Base-by-base conservation (phyloP, 345 rosid genomes). In the Rhodamnia rubescens region DNA sequence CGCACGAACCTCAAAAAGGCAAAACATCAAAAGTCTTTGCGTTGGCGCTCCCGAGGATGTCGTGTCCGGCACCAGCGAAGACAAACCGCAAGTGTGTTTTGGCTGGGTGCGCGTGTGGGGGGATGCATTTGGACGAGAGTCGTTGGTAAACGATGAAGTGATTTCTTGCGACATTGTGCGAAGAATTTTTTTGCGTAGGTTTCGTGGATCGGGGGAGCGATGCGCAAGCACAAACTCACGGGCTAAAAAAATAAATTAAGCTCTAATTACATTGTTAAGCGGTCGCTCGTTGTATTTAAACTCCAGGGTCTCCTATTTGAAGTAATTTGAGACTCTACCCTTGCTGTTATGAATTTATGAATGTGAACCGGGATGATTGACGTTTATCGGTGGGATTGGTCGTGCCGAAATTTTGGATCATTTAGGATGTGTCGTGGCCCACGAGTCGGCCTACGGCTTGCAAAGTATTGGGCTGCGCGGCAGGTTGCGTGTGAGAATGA, bases 121-220 rank as follows among this genome's bases (percentile, higher is more conserved):
- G 69, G 29, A n/a, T n/a, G 69, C 32, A 12, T 58, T 58, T 5
- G 16, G 69, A 26, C 15, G 16, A 58, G 69, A 58, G 80, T 69
- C 80, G 24, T 69, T 8, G 14, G 78, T 69, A 69, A 69, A 8
- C 32, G 78, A 69, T 32, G 78, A 21, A 69, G 78, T 5, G 47
- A 8, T 16, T 64, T 42, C 75, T 29, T 16, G 74, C 10, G 52
- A 50, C 52, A 50, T 11, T 1, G 52, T 29, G 32, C 7, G 42
- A 64, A 29, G 42, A 29, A 64, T 15, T 8, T 42, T 8, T 29
- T 4, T 8, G 42, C 42, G 44, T 29, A 16, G 42, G 22, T 8
- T 16, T 4, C 6, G 75, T 4, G 3, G 21, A 29, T 16, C 40
- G 10, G 74, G 74, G 8, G 0, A 61, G 21, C 42, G 0, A 61